Evolutionary conservation across 306 rosid species (phyloP), one percentile per base, ranked within the genome.

Genomic region (Rubus idaeus): DNA sequence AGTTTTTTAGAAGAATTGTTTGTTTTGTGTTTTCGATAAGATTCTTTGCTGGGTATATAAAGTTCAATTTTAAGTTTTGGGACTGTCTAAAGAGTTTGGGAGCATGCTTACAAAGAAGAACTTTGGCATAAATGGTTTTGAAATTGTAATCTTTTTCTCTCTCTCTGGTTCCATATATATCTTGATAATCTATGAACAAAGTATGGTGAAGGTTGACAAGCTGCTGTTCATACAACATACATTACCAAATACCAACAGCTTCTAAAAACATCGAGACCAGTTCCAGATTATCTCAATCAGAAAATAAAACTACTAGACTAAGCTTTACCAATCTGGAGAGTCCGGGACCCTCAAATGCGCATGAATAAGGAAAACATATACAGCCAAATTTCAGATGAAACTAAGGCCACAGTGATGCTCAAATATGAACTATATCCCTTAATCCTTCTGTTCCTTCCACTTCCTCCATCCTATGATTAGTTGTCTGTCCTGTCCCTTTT

Each of bases 201-300:
- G 41, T 60, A 4, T 7, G 4, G 18, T 26, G 37, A 57, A 11
- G 23, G 65, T 58, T 21, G 64, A 62, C 20, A 62, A 30, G 40
- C 16, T 62, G 42, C 67, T 35, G 16, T 58, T 35, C 18, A 26
- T 26, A 62, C 41, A 35, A 1, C 17, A 39, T 39, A 16, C 70
- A 64, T 64, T 64, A 37, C 26, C 68, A 18, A 64, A 39, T 64
- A 37, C 26, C 68, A 18, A 40, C 46, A 64, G 23, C 70, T 64
- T 64, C 5, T 42, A 55, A 67, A 67, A 67, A 67, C 71, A n/a
- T 67, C 37, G 10, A 40, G 40, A 9, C 35, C 52, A 67, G 52
- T 65, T 41, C 49, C 50, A 41, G 14, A 17, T 65, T 17, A 20
- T 65, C 70, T 65, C 26, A 18, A 1, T 65, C 7, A 18, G 52